Conservation (phyloP, 768 basidiomycete species). For the Tubosaeta brunneosetosa region DNA sequence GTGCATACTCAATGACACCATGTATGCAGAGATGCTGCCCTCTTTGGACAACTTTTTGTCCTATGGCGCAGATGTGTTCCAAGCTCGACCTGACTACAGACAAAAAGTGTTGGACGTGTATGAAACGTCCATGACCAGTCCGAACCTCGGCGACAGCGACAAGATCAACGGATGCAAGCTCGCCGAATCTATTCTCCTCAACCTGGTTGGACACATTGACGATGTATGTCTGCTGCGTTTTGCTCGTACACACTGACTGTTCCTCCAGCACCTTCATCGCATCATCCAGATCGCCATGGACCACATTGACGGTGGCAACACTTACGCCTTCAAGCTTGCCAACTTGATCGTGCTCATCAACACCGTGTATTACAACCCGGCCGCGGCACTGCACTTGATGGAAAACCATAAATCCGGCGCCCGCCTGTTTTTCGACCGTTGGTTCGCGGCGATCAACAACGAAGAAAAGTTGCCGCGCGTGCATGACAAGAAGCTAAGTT, state of each 20-base stretch:
- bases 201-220: slow-evolving; percentile 71
- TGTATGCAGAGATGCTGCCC: slow-evolving; percentile 70
- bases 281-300: slow-evolving; percentile 62
- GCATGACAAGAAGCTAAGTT: slow-evolving; percentile 84
- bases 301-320: slow-evolving; percentile 58
- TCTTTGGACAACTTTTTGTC: slow-evolving; percentile 86
- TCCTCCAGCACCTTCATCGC: slow-evolving; percentile 51
- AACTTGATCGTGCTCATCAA: slow-evolving; percentile 84
- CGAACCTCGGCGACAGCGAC: slow-evolving; percentile 78
- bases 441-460: slow-evolving; percentile 71
- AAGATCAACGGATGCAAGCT: slow-evolving; percentile 81
- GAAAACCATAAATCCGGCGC: slow-evolving; percentile 56
- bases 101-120: slow-evolving; percentile 83
- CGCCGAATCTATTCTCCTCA: slow-evolving; percentile 76
- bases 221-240: slow-evolving; percentile 49
- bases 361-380: slow-evolving; percentile 77
- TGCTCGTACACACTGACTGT: not conserved
- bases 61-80: slow-evolving; percentile 73
- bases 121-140: slow-evolving; percentile 61
- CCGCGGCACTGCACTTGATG: slow-evolving; percentile 71
- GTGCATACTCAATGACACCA: not conserved
- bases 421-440: slow-evolving; percentile 75
- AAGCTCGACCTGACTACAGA: slow-evolving; percentile 67
- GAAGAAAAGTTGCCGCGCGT: slow-evolving; percentile 67
- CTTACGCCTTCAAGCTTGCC: slow-evolving; percentile 61